Percentiles rank a stretch among this genome's conserved stretches.
These are phyloP conservation scores for Aspergillus novofumigatus DNA, from an alignment of 2,329 filamentous ascomycete genomes.

Conservation along the genomic window DNA sequence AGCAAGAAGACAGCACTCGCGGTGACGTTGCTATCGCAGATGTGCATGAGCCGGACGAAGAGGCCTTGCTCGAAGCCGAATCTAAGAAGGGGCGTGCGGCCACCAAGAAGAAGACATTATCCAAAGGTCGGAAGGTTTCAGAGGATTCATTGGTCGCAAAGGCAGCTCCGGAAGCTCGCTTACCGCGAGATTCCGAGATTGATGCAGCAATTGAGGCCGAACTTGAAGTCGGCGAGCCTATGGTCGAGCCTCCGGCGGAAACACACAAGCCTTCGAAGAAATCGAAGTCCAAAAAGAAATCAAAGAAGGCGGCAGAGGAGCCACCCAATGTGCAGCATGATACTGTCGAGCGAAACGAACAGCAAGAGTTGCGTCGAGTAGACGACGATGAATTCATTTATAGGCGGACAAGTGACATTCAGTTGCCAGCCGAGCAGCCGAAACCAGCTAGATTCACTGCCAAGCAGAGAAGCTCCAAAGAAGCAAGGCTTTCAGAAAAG, in stretches of 20 bases:
- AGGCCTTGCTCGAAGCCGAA: conserved; percentile 23
- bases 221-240: conserved; percentile 52
- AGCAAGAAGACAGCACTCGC: conserved; percentile 31
- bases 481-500: conserved; percentile 8
- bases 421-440: conserved; percentile 10
- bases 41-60: conserved; percentile 17
- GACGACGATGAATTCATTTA: background rate
- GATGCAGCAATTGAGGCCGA: conserved; percentile 64
- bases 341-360: conserved; percentile 7
- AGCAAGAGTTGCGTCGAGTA: background rate
- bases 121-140: conserved; percentile 50
- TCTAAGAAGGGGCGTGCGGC: conserved; percentile 45
- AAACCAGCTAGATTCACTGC: conserved; percentile 17
- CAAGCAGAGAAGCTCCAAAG: conserved; percentile 19
- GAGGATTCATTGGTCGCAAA: conserved; percentile 46
- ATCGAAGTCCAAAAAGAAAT: conserved; percentile 27
- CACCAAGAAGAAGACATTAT: conserved; percentile 34
- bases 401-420: background rate
- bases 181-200: conserved; percentile 61
- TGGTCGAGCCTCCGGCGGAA: conserved; percentile 39
- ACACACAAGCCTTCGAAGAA: conserved; percentile 23
- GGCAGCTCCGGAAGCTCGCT: conserved; percentile 40
- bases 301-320: conserved; percentile 16
- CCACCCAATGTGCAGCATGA: conserved; percentile 6
- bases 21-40: conserved; percentile 39